Conservation (phyloP, 306 rosid species). For the Prunus davidiana region DNA sequence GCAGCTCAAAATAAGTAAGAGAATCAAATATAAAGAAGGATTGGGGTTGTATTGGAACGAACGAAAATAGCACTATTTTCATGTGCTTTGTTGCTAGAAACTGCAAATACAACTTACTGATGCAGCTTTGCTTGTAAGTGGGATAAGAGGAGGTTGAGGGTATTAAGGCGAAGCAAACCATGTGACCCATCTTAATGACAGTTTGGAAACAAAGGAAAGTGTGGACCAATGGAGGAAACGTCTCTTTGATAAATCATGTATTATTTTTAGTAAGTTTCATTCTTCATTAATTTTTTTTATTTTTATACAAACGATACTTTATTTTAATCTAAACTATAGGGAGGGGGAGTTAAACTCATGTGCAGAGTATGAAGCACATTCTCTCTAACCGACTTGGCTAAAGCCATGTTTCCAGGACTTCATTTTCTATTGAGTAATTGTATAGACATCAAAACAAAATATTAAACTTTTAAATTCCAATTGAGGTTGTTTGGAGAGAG, state of each 20-base stretch:
- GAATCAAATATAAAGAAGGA: background rate
- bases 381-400: too few species aligned
- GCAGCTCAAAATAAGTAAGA: background rate
- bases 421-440: background rate
- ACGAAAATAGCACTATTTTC: slow-evolving; percentile 40
- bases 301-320: too few species aligned
- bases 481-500: background rate
- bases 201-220: slow-evolving; percentile 64
- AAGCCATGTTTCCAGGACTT: too few species aligned
- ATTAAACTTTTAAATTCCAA: background rate
- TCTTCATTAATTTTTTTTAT: too few species aligned
- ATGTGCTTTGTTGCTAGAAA: slow-evolving; percentile 37
- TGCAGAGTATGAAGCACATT: too few species aligned
- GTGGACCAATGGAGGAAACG: slow-evolving; percentile 39
- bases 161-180: slow-evolving; percentile 47
- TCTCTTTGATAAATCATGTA: slow-evolving; percentile 29
- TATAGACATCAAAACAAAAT: background rate
- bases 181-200: slow-evolving; percentile 62
- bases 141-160: slow-evolving; percentile 32
- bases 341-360: too few species aligned
- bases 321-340: too few species aligned
- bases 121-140: slow-evolving; percentile 49
- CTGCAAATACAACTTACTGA: background rate
- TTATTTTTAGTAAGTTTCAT: slow-evolving; percentile 29
- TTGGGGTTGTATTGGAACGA: slow-evolving; percentile 11